Conservation (phyloP, 768 basidiomycete genomes). For the Boletellus ananiceps region DNA sequence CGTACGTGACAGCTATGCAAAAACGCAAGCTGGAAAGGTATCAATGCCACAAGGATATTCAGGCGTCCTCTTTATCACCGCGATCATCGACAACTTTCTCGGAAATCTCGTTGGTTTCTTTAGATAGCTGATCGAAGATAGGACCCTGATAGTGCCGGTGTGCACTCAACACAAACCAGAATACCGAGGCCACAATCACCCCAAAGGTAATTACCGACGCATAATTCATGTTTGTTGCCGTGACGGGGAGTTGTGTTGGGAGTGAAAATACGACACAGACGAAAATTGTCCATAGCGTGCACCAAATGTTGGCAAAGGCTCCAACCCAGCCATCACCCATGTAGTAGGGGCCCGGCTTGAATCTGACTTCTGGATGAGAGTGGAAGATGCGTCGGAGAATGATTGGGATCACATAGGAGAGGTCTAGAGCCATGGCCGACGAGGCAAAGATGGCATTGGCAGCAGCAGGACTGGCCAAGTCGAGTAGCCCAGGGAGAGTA, state of each 20-base stretch:
- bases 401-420: conserved; percentile 57
- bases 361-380: conserved; percentile 53
- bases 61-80: neutral
- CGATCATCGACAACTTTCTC: neutral
- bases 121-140: conserved; percentile 41
- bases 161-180: conserved; percentile 52
- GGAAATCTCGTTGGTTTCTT: neutral
- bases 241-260: conserved; percentile 49
- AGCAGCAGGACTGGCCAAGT: conserved; percentile 48
- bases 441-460: conserved; percentile 55
- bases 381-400: conserved; percentile 46
- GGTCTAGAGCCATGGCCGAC: conserved; percentile 47
- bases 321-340: conserved; percentile 49
- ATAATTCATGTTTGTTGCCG: conserved; percentile 48
- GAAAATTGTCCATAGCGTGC: conserved; percentile 43
- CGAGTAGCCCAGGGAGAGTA: conserved; percentile 44
- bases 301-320: conserved; percentile 41
- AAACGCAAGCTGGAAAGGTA: too few relatives aligned
- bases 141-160: conserved; percentile 55
- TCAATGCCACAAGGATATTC: neutral
- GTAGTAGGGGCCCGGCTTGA: conserved; percentile 58
- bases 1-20: too few relatives aligned
- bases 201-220: conserved; percentile 34
- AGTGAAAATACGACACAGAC: conserved; percentile 46
- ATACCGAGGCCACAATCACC: conserved; percentile 25